Conservation (phyloP, 306 rosid species). For the Quercus ilex region DNA sequence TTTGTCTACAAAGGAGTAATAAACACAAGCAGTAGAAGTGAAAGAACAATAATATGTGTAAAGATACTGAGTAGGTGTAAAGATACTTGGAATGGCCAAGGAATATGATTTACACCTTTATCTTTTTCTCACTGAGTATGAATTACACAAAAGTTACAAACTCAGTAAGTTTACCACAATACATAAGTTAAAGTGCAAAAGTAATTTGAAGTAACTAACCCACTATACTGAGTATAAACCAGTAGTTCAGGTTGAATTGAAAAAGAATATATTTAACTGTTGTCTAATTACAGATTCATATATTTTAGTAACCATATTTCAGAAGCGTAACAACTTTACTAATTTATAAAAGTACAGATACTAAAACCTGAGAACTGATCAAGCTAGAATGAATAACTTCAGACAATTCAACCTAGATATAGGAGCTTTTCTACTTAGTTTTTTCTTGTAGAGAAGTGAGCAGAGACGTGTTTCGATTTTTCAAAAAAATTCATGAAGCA, state of each 20-base stretch:
- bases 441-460: background rate
- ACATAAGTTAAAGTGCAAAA: background rate
- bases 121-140: background rate
- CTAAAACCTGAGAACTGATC: background rate
- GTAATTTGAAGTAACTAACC: background rate
- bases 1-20: background rate
- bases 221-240: background rate
- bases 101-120: background rate
- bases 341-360: background rate
- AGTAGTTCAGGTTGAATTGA: background rate
- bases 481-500: background rate
- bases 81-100: background rate
- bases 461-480: background rate
- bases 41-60: background rate
- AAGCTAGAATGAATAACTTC: background rate
- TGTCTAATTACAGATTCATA: background rate
- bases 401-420: background rate
- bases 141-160: background rate
- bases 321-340: background rate
- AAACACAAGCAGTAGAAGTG: background rate
- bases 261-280: background rate
- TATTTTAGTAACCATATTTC: background rate
- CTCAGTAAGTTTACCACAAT: background rate
- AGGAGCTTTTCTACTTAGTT: background rate
- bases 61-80: background rate